phyloP scores from a whole-genome alignment of 179 eudicot genomes.

The Amaranthus tricolor region DNA sequence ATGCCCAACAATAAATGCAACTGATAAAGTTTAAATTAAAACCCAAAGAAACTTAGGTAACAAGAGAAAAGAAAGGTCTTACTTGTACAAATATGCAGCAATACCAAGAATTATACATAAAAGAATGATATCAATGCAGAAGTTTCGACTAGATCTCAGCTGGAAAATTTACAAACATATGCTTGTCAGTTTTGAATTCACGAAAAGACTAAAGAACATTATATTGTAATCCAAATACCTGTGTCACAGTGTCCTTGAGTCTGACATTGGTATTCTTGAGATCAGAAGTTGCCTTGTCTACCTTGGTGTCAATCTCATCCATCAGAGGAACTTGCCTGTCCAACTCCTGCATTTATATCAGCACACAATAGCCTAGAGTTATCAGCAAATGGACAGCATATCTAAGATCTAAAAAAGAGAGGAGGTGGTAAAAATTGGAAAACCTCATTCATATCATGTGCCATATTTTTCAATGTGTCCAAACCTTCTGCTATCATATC shows the following conservation, averaged over 20 bases:
- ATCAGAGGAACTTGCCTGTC: constrained; percentile 97
- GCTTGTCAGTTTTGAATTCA: neutral
- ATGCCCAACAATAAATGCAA: neutral
- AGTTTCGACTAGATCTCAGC: constrained; percentile 89
- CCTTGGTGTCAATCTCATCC: constrained; percentile 99
- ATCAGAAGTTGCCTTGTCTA: constrained; percentile 91
- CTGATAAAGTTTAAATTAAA: neutral
- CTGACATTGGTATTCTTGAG: constrained; percentile 94
- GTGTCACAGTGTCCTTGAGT: constrained; percentile 90
- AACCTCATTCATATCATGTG: constrained; percentile 98
- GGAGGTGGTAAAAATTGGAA: constrained; percentile 16
- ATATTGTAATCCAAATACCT: constrained; percentile 44
- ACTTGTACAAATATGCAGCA: constrained; percentile 95
- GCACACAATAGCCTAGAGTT: neutral
- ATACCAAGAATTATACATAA: constrained; percentile 89
- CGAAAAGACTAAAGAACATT: neutral
- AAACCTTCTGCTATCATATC: constrained; percentile 96
- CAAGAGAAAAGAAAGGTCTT: constrained; percentile 28
- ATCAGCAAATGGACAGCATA: neutral
- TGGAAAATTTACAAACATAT: constrained; percentile 31
- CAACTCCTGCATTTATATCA: constrained; percentile 59
- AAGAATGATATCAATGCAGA: constrained; percentile 85
- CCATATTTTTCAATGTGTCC: constrained; percentile 95
- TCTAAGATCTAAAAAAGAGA: neutral
- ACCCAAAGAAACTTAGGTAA: neutral